A percentile compares a stretch with the other conserved stretches of the same genome.
Conservation (phyloP, 371 early-diverging fungal species). For the Batkoa obscura region DNA sequence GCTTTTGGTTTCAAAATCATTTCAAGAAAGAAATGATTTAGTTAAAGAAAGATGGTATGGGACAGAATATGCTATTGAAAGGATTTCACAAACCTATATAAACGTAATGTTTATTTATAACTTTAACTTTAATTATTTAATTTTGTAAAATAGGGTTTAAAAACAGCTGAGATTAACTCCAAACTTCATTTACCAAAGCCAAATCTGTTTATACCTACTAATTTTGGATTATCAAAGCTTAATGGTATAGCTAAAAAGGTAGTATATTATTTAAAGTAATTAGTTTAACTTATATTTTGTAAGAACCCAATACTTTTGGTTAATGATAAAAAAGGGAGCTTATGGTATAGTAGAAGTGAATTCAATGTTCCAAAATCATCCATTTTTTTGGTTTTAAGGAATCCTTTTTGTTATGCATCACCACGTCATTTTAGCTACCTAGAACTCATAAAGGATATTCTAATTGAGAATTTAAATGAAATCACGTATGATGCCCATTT, state of each 20-base stretch:
- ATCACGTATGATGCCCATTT: constrained; percentile 73
- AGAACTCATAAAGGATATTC: constrained; percentile 46
- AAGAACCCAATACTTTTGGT: background rate
- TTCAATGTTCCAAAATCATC: constrained; percentile 5
- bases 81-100: constrained; percentile 28
- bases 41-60: constrained; percentile 61
- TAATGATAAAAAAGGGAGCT: background rate
- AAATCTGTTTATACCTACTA: constrained; percentile 70
- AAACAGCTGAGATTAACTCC: constrained; percentile 19
- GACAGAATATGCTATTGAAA: constrained; percentile 56
- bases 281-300: background rate
- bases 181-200: constrained; percentile 48
- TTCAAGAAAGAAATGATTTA: background rate
- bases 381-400: constrained; percentile 13
- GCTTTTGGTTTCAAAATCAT: background rate
- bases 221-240: constrained; percentile 34
- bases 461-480: constrained; percentile 66
- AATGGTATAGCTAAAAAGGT: background rate
- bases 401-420: constrained; percentile 9
- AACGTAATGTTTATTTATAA: constrained; percentile 16
- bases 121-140: too few species aligned
- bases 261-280: background rate
- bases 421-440: constrained; percentile 25
- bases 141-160: constrained; percentile 10
- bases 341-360: background rate